A percentile compares a stretch with the other conserved stretches of the same genome.
phyloP scores from a whole-genome alignment of 176 grass and related monocot genomes.

The Luzula sylvatica region DNA sequence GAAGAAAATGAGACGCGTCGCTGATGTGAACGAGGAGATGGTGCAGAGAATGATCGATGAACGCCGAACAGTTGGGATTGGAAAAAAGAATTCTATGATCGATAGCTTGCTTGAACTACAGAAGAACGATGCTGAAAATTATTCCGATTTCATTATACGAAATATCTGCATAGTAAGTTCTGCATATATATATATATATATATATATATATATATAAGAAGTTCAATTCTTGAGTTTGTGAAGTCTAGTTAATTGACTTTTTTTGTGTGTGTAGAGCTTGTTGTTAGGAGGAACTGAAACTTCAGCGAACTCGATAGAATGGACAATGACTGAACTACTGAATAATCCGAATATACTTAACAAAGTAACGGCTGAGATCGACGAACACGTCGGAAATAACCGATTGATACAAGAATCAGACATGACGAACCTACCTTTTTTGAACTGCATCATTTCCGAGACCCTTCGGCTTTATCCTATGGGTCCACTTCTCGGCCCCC shows the following conservation, averaged over 20 bases:
- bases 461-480: background rate
- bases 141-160: slow-evolving; percentile 2
- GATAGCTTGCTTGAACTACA: slow-evolving; percentile 9
- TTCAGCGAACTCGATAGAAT: background rate
- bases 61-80: background rate
- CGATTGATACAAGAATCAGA: slow-evolving; percentile 18
- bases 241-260: background rate
- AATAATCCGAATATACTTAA: slow-evolving; percentile 1
- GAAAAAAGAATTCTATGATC: slow-evolving; percentile 10
- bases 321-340: slow-evolving; percentile 13
- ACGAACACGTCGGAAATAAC: background rate
- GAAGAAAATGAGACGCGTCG: background rate
- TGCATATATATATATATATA: background rate
- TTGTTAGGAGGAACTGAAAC: slow-evolving; percentile 13
- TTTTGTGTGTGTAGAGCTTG: background rate
- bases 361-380: slow-evolving; percentile 2
- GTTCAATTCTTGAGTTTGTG: no score
- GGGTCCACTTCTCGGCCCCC: background rate
- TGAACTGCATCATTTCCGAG: background rate
- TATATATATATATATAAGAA: no score
- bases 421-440: slow-evolving; percentile 1
- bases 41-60: slow-evolving; percentile 7
- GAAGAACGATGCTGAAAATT: slow-evolving; percentile 7
- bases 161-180: slow-evolving; percentile 16
- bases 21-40: slow-evolving; percentile 14